Evolutionary conservation across 1,284 basidiomycete species (phyloP), one percentile per base, ranked within the genome.

Genomic region (Boletellus deceptivus): DNA sequence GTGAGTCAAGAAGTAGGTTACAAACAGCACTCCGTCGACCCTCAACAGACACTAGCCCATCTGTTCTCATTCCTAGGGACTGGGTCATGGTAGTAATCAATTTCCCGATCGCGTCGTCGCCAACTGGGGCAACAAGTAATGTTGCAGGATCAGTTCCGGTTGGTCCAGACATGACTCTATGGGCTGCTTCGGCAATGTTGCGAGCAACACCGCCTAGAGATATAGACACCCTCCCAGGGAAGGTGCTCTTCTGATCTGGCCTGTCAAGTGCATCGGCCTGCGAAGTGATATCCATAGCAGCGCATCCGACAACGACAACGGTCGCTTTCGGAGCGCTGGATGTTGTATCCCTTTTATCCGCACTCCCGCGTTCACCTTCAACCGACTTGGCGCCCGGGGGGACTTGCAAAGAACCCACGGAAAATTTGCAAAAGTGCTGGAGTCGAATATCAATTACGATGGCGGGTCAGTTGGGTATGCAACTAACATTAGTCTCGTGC

Each of bases 111-210:
- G 78, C 70, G 65, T 96, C 93, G 43, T 76, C 62, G 0, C 84
- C 88, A 18, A 87, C 67, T 7, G 82, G 79, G 10, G 88, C 80
- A 2, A 91, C 68, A 37, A 91, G 71, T 6, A 86, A 56, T 0
- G 77, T 74, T 2, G 60, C 49, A 14, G 58, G 38, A 17, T 74
- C 66, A 14, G 66, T 52, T 11, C 60, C 60, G 22, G 70, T 58
- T 22, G 70, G 67, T 29, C 75, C 70, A 16, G 69, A 63, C 27
- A 84, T 67, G 8, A 86, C 64, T 20, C 87, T 78, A 59, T 89
- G 82, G 2, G 93, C 81, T 1, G 93, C 91, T 65, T 97, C 92
- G 1, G 95, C 92, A 43, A 99, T 84, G 67, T 99, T 99, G 22
- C 95, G 83, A 0, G 83, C 94, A 3, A 99, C 97, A 13, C 97